phyloP scores from a whole-genome alignment of 176 grass and related monocot genomes.

The Alopecurus myosuroides region DNA sequence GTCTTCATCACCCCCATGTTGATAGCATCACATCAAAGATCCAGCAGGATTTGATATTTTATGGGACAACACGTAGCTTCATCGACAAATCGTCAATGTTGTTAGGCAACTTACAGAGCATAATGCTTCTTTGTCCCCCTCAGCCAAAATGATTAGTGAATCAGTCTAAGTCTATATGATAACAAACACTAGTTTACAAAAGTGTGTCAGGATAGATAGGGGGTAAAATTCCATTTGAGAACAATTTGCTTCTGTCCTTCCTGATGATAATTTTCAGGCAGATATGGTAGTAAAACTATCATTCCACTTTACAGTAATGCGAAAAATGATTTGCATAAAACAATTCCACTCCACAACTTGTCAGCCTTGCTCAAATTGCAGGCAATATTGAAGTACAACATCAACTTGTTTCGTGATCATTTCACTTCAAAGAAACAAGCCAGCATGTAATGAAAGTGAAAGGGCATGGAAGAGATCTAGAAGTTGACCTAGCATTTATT shows the following conservation, averaged over 20 bases:
- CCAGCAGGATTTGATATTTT: constrained; percentile 31
- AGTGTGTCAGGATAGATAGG: constrained; percentile 19
- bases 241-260: background rate
- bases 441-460: constrained; percentile 2
- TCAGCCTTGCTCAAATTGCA: background rate
- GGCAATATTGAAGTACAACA: constrained; percentile 3
- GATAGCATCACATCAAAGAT: constrained; percentile 33
- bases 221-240: background rate
- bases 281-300: background rate
- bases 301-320: background rate
- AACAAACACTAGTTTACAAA: constrained; percentile 20
- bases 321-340: background rate
- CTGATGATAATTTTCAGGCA: background rate
- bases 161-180: background rate
- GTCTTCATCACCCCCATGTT: constrained; percentile 11
- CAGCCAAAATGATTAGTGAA: constrained; percentile 11
- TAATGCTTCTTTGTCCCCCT: constrained; percentile 20
- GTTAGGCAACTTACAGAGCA: constrained; percentile 39
- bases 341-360: background rate
- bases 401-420: constrained; percentile 38
- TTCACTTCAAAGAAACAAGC: constrained; percentile 26
- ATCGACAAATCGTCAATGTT: constrained; percentile 36
- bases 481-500: constrained; percentile 50
- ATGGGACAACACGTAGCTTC: constrained; percentile 2
- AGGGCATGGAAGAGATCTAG: constrained; percentile 23